phyloP scores from a whole-genome alignment of 164 flowering plant species.

The Macadamia integrifolia region DNA sequence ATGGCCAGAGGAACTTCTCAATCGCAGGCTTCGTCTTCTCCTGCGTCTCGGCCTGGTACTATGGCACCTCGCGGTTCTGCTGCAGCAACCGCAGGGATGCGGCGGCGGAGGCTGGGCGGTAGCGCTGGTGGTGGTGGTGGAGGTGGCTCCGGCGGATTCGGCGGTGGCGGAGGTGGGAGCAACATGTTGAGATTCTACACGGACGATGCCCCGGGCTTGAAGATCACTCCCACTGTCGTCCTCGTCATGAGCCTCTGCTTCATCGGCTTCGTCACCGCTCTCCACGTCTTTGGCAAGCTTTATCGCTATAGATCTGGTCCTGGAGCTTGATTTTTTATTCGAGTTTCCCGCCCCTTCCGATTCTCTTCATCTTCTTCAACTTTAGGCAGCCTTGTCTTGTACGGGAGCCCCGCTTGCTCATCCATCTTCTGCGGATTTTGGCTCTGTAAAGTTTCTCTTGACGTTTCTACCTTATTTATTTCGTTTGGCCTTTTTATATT shows the following conservation, averaged over 20 bases:
- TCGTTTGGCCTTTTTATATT: conserved; percentile 1
- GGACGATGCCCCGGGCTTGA: conserved; percentile 83
- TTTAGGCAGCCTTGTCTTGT: background rate
- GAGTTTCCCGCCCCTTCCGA: background rate
- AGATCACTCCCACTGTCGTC: conserved; percentile 81
- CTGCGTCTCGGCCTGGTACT: conserved; percentile 47
- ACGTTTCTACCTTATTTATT: background rate
- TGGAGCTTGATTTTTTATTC: conserved; percentile 23
- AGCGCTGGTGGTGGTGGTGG: conserved; percentile 20
- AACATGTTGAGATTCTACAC: conserved; percentile 91
- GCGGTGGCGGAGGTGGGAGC: conserved; percentile 36
- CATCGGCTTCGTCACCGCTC: conserved; percentile 89
- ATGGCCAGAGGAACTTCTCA: conserved; percentile 78
- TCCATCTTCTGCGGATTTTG: conserved; percentile 4
- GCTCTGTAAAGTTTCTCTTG: conserved; percentile 1
- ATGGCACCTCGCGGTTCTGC: conserved; percentile 70
- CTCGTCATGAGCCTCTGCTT: conserved; percentile 91
- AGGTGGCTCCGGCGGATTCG: conserved; percentile 17
- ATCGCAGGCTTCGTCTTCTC: conserved; percentile 51
- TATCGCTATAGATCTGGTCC: conserved; percentile 55
- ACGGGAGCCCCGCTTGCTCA: too few species aligned
- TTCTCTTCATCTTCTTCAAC: background rate
- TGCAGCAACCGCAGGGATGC: conserved; percentile 75
- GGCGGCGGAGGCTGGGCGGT: conserved; percentile 32
- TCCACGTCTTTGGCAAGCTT: conserved; percentile 88